These are phyloP conservation scores for Thalia dealbata DNA, from an alignment of 176 grass and related monocot genomes.

Conservation along the genomic window DNA sequence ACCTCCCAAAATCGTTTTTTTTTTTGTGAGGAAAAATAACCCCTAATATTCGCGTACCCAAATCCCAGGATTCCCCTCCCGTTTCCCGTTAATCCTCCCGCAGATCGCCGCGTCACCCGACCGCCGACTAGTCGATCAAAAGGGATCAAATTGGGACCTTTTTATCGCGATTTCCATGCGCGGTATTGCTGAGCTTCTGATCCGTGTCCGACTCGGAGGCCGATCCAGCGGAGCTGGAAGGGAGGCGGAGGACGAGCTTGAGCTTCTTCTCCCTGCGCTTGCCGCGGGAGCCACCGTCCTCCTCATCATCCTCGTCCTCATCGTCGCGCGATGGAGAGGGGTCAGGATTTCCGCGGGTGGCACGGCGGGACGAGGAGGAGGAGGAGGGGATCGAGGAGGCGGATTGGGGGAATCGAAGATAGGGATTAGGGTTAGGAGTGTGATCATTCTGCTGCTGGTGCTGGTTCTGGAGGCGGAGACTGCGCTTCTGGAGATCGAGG, in stretches of 20 bases:
- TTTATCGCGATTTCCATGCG: not conserved
- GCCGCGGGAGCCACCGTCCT: not conserved
- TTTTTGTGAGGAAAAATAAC: not conserved
- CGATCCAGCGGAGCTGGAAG: not conserved
- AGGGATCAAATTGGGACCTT: not conserved
- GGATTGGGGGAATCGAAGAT: constrained; percentile 14
- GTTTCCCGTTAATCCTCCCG: not conserved
- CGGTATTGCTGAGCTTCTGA: not conserved
- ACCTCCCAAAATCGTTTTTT: not conserved
- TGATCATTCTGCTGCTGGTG: not conserved
- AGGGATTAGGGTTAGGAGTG: constrained; percentile 23
- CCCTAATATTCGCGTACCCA: not conserved
- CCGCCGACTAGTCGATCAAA: not conserved
- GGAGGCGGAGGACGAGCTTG: constrained; percentile 1
- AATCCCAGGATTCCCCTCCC: not conserved
- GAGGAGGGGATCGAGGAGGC: not conserved
- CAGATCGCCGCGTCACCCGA: not conserved
- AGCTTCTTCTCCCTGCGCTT: constrained; percentile 18
- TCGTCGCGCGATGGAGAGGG: not conserved
- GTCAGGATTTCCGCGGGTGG: not conserved
- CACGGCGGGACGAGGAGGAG: not conserved
- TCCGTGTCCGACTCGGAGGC: not conserved
- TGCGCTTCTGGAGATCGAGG: constrained; percentile 41
- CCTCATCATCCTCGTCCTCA: not conserved
- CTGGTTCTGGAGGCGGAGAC: constrained; percentile 25